Conservation (phyloP, 257 asterid genomes). For the Agastache rugosa region DNA sequence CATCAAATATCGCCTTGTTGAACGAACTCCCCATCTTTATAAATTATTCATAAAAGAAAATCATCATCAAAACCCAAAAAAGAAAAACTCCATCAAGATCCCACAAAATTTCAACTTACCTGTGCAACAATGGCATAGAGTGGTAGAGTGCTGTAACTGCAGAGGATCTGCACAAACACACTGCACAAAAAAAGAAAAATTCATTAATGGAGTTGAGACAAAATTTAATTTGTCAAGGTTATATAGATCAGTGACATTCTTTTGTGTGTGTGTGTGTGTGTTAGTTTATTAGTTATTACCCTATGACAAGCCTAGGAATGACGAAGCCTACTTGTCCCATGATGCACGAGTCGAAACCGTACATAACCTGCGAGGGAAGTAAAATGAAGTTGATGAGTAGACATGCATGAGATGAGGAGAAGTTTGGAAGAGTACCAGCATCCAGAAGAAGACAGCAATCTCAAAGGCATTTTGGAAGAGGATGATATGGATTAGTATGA, state of each 20-base stretch:
- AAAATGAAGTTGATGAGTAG: too few relatives aligned
- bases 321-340: conserved; percentile 57
- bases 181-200: conserved; percentile 34
- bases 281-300: conserved; percentile 48
- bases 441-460: conserved; percentile 66
- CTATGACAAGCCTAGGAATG: conserved; percentile 64
- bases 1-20: conserved; percentile 62
- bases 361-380: conserved; percentile 44
- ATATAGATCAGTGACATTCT: background rate
- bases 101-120: conserved; percentile 36
- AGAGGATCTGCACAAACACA: conserved; percentile 67
- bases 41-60: background rate
- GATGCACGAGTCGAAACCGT: conserved; percentile 69
- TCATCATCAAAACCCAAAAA: background rate
- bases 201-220: background rate
- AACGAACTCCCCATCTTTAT: conserved; percentile 75
- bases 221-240: too few relatives aligned
- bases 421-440: too few relatives aligned
- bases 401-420: too few relatives aligned
- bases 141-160: conserved; percentile 89
- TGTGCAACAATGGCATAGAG: conserved; percentile 79
- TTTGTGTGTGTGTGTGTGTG: too few relatives aligned
- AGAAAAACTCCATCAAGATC: background rate
- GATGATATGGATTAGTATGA: conserved; percentile 49
- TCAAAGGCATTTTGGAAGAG: conserved; percentile 69